A percentile compares a stretch with the other conserved stretches of the same genome.
Conservation (phyloP, 164 flowering plant species). For the Vitis labrusca region DNA sequence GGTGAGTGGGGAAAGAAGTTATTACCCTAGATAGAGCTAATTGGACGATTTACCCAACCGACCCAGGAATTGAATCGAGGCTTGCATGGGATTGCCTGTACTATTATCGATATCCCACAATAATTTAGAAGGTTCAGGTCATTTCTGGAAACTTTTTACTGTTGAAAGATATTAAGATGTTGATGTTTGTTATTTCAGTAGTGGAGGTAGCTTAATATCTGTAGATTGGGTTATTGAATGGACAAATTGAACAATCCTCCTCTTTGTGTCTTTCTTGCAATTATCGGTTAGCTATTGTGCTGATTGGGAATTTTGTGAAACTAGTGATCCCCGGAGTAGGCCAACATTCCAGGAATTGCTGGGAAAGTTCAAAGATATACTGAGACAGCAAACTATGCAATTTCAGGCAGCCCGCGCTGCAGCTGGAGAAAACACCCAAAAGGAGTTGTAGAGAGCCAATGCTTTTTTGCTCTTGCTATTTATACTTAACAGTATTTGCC, state of each 20-base stretch:
- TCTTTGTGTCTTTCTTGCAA: background rate
- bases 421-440: slow-evolving; percentile 38
- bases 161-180: too few species aligned
- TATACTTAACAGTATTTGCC: background rate
- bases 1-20: too few species aligned
- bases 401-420: slow-evolving; percentile 50
- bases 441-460: slow-evolving; percentile 14
- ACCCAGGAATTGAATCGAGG: too few species aligned
- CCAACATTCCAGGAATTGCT: slow-evolving; percentile 83
- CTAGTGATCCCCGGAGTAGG: slow-evolving; percentile 70
- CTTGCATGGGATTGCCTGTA: too few species aligned
- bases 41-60: too few species aligned
- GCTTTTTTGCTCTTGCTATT: background rate
- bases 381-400: slow-evolving; percentile 55
- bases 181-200: too few species aligned
- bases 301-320: background rate
- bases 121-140: too few species aligned
- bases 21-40: too few species aligned
- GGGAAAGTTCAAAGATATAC: slow-evolving; percentile 69
- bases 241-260: background rate
- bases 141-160: too few species aligned
- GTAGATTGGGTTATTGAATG: too few species aligned
- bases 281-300: background rate
- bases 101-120: too few species aligned
- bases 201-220: too few species aligned